These are phyloP conservation scores for Raddia distichophylla DNA, from an alignment of 176 grass and related monocot species.

Conservation along the genomic window DNA sequence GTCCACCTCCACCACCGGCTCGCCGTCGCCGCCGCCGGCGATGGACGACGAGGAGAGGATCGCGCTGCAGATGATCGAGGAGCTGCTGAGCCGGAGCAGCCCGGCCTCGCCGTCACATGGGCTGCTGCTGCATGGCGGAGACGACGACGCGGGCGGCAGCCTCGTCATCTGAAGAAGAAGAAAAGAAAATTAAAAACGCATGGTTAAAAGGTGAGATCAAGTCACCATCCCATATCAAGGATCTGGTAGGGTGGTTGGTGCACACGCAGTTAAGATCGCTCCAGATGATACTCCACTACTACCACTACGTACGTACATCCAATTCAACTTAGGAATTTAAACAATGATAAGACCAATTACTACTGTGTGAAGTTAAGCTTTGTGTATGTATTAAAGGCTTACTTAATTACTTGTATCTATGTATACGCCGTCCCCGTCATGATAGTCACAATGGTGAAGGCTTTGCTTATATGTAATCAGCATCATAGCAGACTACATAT, in stretches of 20 bases:
- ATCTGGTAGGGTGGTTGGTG: conserved; percentile 67
- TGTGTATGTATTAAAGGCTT: conserved; percentile 63
- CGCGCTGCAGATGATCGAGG: conserved; percentile 98
- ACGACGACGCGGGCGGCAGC: conserved; percentile 41
- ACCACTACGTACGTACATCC: conserved; percentile 23
- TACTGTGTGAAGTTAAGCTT: conserved; percentile 51
- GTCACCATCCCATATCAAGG: conserved; percentile 56
- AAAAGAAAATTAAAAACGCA: conserved; percentile 17
- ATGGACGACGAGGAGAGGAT: conserved; percentile 91
- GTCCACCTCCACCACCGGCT: conserved; percentile 35
- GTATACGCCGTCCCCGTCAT: conserved; percentile 49
- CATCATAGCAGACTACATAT: conserved; percentile 33
- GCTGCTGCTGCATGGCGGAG: conserved; percentile 38
- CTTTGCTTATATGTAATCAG: conserved; percentile 46
- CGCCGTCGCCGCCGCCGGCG: neutral
- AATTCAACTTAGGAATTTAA: conserved; percentile 48
- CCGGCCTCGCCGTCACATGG: conserved; percentile 59
- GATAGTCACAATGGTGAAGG: conserved; percentile 38
- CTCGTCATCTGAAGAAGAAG: conserved; percentile 56
- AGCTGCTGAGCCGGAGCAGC: conserved; percentile 74
- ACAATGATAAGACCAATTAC: conserved; percentile 50
- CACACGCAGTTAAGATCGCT: conserved; percentile 58
- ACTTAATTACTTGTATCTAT: conserved; percentile 42
- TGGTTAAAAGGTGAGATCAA: conserved; percentile 45
- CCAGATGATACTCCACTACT: conserved; percentile 51